Percentiles rank a stretch among this genome's conserved stretches.
Evolutionary conservation across 2,329 filamentous ascomycete genomes (phyloP).

Genomic region (Coleophoma cylindrospora): DNA sequence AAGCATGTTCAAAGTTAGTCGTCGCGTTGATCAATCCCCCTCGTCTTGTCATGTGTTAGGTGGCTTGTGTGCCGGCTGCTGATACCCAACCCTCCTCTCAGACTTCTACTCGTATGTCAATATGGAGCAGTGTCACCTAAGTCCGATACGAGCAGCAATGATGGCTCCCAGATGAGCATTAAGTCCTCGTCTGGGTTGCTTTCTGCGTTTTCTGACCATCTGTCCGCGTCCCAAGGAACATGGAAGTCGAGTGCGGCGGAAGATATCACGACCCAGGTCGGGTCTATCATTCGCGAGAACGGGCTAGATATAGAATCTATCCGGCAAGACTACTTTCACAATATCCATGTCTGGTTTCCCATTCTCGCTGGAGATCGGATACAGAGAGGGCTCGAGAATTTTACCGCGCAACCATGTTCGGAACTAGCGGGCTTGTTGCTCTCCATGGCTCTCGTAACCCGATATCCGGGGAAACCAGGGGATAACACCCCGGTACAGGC

Average conservation of each 20-base stretch:
- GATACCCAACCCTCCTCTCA: background rate
- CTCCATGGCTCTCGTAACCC: conserved; percentile 12
- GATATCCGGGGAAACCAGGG: conserved; percentile 1
- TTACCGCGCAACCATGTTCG: conserved; percentile 6
- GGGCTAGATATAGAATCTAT: conserved; percentile 10
- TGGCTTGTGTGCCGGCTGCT: too few relatives aligned
- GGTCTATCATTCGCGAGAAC: conserved; percentile 9
- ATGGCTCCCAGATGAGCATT: conserved; percentile 5
- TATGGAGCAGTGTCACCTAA: conserved; percentile 8
- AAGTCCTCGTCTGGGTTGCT: conserved; percentile 9
- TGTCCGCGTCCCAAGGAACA: background rate
- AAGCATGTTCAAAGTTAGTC: conserved; percentile 11
- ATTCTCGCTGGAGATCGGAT: conserved; percentile 10
- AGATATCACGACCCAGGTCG: conserved; percentile 9
- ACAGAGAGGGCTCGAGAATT: conserved; percentile 8
- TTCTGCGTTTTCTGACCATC: conserved; percentile 5
- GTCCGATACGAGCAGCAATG: background rate
- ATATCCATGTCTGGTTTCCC: conserved; percentile 16
- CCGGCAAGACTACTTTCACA: conserved; percentile 12
- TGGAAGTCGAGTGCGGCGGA: background rate
- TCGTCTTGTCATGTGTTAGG: too few relatives aligned
- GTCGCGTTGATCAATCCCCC: too few relatives aligned
- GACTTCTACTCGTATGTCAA: conserved; percentile 15
- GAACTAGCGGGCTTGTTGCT: conserved; percentile 12
- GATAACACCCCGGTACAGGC: conserved; percentile 8